Base-by-base conservation (phyloP, 2,329 filamentous ascomycete species). In the Penicillium sp. region DNA sequence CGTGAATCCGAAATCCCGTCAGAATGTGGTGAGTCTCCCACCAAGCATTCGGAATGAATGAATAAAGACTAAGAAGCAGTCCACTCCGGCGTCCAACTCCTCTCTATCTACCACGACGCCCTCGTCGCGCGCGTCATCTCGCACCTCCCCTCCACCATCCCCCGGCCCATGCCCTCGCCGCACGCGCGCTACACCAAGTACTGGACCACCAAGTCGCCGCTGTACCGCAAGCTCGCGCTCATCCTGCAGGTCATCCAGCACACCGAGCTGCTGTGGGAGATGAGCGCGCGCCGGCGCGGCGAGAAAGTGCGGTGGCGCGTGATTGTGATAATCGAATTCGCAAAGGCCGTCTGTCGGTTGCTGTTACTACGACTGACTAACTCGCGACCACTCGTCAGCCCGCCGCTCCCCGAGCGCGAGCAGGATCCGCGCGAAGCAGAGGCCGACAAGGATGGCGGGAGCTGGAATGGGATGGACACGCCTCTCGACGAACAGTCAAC, bases 201-300 rank as follows among this genome's bases (percentile, higher is more conserved):
- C 70, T 87, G 83, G 81, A 79, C 79, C 18, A 76, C 80, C 49
- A 79, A 79, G 55, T 86, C 83, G 65, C 78, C 81, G 4, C 79
- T 90, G 9, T 99, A 99, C 73, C 84, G 87, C 58, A 84, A 89
- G 58, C 84, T 95, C 55, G 92, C 93, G 42, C 81, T 92, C 62
- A 78, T 91, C 4, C 78, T 99, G 49, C 91, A 96, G 70, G 88
- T 96, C 75, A 89, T 97, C 24, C 89, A 94, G 64, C 97, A 97
- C 69, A 96, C 92, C 0, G 91, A 99, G 75, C 79, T 99, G 28
- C 77, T 99, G n/a, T 94, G 93, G 83, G 94, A 99, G 72, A 99
- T 99, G 94, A 84, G 89, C 26, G 92, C 92, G 26, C 95, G 96
- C 74, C 83, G 93, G 49, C 86, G 86, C 60, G 91, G 88, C 46